Base-by-base conservation (phyloP, 176 grass and related monocot species). In the Panicum miliaceum region DNA sequence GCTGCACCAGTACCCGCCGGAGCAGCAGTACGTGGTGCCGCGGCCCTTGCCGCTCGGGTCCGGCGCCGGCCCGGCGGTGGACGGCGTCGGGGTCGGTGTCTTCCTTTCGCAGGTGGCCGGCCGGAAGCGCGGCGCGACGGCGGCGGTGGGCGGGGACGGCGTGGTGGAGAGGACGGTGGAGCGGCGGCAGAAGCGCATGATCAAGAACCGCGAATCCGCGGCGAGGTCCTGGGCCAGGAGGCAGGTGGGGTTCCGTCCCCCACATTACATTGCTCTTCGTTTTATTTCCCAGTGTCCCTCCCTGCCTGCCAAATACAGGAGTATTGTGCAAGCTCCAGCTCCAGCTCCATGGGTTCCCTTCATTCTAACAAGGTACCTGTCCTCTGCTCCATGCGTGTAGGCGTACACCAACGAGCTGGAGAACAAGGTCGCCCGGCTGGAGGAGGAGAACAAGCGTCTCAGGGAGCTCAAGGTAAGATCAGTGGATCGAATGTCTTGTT, bases 161-260 rank as follows among this genome's bases (percentile, higher is more conserved):
- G 89, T 88, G 42, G 82, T 50, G 19, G 93, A 94, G 85, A 92
- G 87, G 81, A 92, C 86, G 26, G 89, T 93, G 54, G 96, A 95
- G 89, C 92, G 96, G 81, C 77, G 91, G 77, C 93, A 95, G 79
- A 98, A 95, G 89, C 89, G 96, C 34, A 98, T 98, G 96, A 98
- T 98, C 78, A 98, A 98, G 84, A 98, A 98, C 43, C 86, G 96
- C 73, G 96, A 98, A 72, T 98, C 96, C 4, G 96, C 96, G 46
- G 96, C 96, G 40, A 78, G 96, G 82, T 98, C 96, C 34, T 82
- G 93, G 41, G 96, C 96, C 68, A 86, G 96, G 87, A 98, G 92
- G 88, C 96, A 92, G 91, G 96, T 98, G 58, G 26, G 43, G 8
- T 10, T 38, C 63, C 32, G 15, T 41, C 18, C 23, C 54, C 29